Evolutionary conservation across 2,329 filamentous ascomycete genomes (phyloP).

Genomic region (Trichoderma sp.): DNA sequence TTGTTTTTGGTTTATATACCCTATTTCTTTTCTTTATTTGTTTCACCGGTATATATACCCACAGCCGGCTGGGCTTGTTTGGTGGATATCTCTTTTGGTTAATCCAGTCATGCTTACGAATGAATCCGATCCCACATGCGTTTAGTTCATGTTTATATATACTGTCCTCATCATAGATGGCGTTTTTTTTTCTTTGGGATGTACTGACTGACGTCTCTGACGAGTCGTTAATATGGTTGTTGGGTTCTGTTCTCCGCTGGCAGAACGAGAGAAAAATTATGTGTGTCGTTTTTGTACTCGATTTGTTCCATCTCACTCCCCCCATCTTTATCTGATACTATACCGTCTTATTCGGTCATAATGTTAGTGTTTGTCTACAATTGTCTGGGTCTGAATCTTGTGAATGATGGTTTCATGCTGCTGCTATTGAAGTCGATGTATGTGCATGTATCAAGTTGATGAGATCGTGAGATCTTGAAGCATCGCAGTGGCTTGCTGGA

Average conservation of each 20-base stretch:
- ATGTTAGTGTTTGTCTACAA: not conserved
- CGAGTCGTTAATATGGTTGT: not conserved
- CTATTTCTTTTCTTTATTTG: not conserved
- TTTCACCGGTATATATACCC: constrained; percentile 15
- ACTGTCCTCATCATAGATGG: constrained; percentile 17
- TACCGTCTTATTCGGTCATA: not conserved
- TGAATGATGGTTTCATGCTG: not conserved
- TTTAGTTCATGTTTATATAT: constrained; percentile 18
- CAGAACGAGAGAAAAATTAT: not conserved
- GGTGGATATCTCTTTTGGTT: constrained; percentile 19
- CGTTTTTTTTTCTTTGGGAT: constrained; percentile 1
- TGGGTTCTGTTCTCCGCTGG: not conserved
- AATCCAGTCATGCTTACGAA: constrained; percentile 17
- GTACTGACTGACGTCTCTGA: not conserved
- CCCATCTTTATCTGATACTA: not conserved
- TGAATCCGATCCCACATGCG: constrained; percentile 12
- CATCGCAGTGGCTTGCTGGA: not conserved
- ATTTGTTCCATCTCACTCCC: not conserved
- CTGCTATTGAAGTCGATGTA: not conserved
- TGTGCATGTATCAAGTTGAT: not conserved
- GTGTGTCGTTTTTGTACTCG: not conserved
- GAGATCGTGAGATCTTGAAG: not conserved
- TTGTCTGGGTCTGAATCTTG: not conserved
- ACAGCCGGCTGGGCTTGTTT: constrained; percentile 18
- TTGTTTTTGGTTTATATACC: constrained; percentile 19